Conservation (phyloP, 169 alveolate genomes). For the Plasmodium blacklocki region DNA sequence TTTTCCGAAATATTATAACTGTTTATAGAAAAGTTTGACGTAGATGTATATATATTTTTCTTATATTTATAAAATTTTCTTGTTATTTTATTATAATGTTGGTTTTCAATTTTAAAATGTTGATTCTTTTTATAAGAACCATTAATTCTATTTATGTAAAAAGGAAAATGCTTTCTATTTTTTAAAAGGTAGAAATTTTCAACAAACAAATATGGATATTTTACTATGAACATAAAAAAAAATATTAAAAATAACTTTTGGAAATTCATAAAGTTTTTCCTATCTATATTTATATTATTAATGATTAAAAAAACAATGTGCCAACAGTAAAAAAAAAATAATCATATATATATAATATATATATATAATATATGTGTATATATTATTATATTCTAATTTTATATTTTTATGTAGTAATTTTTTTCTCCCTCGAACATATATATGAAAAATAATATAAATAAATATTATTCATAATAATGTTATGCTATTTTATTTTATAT, state of each 20-base stretch:
- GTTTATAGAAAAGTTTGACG: too few relatives aligned
- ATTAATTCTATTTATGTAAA: conserved; percentile 17
- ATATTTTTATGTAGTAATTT: too few relatives aligned
- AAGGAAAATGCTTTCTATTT: neutral
- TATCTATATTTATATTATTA: neutral
- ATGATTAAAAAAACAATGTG: too few relatives aligned
- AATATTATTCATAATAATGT: too few relatives aligned
- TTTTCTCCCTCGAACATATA: neutral
- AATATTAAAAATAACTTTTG: conserved; percentile 4
- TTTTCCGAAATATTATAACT: conserved; percentile 3
- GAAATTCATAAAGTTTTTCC: conserved; percentile 25
- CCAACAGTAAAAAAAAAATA: too few relatives aligned
- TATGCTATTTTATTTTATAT: too few relatives aligned
- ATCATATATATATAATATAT: too few relatives aligned
- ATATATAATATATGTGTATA: too few relatives aligned
- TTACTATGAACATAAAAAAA: conserved; percentile 23
- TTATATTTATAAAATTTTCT: conserved; percentile 4
- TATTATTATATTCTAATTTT: too few relatives aligned
- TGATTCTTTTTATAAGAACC: conserved; percentile 27
- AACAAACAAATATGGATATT: conserved; percentile 4
- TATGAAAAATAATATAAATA: neutral
- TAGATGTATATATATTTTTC: conserved; percentile 7
- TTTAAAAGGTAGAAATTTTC: conserved; percentile 15
- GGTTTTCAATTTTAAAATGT: conserved; percentile 11
- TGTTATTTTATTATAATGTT: conserved; percentile 10